phyloP scores from a whole-genome alignment of 2,329 filamentous ascomycete genomes.

The Alternaria tenuissima region DNA sequence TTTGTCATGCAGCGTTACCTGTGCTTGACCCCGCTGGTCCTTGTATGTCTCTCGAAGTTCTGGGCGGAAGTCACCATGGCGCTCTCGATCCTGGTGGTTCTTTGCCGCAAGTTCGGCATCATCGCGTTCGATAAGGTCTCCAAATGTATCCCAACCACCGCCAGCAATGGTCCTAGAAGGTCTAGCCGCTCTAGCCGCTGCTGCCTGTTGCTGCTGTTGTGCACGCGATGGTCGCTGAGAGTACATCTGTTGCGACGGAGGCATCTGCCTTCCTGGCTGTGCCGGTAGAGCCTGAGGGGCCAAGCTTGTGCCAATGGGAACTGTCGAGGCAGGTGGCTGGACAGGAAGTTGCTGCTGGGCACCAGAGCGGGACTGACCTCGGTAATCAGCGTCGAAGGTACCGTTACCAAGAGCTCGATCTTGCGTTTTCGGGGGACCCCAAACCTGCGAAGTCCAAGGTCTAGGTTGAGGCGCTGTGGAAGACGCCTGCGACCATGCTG shows the following conservation, averaged over 20 bases:
- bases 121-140: constrained; percentile 40
- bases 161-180: constrained; percentile 42
- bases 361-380: constrained; percentile 54
- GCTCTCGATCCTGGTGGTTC: constrained; percentile 39
- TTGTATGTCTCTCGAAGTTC: constrained; percentile 46
- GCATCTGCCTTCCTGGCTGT: constrained; percentile 27
- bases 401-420: constrained; percentile 79
- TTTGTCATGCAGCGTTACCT: constrained; percentile 40
- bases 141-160: constrained; percentile 46
- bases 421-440: constrained; percentile 73
- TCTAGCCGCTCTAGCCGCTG: constrained; percentile 27
- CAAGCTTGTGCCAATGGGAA: constrained; percentile 34
- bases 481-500: constrained; percentile 40
- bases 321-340: constrained; percentile 34
- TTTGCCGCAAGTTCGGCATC: constrained; percentile 36
- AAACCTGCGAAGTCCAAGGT: constrained; percentile 65
- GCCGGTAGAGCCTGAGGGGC: constrained; percentile 25
- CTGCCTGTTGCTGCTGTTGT: constrained; percentile 18
- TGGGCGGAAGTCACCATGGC: constrained; percentile 41
- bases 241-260: constrained; percentile 33
- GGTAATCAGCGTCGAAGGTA: constrained; percentile 72
- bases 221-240: constrained; percentile 25
- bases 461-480: constrained; percentile 36
- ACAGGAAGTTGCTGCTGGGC: constrained; percentile 38
- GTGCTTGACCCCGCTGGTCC: constrained; percentile 40